Percentiles rank a stretch among this genome's conserved stretches.
Evolutionary conservation across 2,329 filamentous ascomycete species (phyloP).

Genomic region (Pseudogymnoascus sp.): DNA sequence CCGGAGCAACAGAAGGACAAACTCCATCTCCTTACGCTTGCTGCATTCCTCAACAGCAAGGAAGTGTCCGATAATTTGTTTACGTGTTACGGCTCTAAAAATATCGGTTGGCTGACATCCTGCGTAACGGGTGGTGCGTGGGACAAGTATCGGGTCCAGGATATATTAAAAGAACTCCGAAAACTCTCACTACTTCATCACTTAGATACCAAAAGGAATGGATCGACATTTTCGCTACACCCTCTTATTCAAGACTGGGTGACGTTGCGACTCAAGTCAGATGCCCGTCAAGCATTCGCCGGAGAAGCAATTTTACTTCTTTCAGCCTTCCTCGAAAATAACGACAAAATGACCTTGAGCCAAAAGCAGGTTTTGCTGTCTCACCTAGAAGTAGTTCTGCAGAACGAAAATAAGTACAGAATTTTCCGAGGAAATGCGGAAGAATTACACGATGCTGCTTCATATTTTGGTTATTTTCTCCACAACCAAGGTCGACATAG

Average conservation of each 20-base stretch:
- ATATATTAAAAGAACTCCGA: constrained; percentile 14
- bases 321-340: not conserved
- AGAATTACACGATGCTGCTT: constrained; percentile 8
- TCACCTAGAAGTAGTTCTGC: not conserved
- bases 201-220: not conserved
- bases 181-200: constrained; percentile 20
- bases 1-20: constrained; percentile 1
- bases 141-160: constrained; percentile 17
- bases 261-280: constrained; percentile 12
- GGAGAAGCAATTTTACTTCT: not conserved
- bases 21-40: constrained; percentile 18
- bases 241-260: constrained; percentile 20
- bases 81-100: constrained; percentile 9
- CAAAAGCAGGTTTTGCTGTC: not conserved
- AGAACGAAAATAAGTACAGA: not conserved
- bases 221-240: constrained; percentile 17
- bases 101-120: constrained; percentile 12
- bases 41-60: constrained; percentile 18
- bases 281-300: not conserved
- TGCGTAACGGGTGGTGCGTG: constrained; percentile 13
- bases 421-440: not conserved
- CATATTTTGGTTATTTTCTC: not conserved
- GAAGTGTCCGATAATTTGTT: constrained; percentile 22
- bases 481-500: not conserved
- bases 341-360: not conserved